Base-by-base conservation (phyloP, 306 rosid species). In the Cucurbita moschata region DNA sequence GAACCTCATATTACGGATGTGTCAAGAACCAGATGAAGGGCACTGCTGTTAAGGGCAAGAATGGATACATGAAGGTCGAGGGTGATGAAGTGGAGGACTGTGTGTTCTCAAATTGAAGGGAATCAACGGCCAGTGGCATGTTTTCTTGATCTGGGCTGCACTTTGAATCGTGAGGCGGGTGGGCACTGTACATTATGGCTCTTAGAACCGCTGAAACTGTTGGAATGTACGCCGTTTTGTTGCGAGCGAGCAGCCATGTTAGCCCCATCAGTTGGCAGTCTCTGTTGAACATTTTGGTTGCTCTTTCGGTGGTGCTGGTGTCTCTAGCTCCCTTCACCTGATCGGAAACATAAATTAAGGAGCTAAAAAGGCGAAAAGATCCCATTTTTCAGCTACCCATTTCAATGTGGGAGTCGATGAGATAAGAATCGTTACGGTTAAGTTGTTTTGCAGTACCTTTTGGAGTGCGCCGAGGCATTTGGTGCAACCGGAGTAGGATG, bases 121-220 rank as follows among this genome's bases (percentile, higher is more conserved):
- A 94, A 78, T 94, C 96, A 12, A 94, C 98, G 87, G 98, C 98
- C 55, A 94, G 83, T 0, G 98, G 98, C 98, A 94, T 90, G 95
- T 94, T 94, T 79, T 94, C 98, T 49, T 90, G 98, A 75, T 94
- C 98, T 3, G 98, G 98, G 77, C 97, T 90, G 75, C 98, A 94
- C 75, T 82, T 87, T 8, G 90, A 83, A 74, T 90, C 89, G 77
- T 78, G 98, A 0, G 90, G 87, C 7, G 87, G 96, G 30, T 90
- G 97, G 9, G 89, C 89, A 38, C 96, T 90, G 88, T 94, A 94
- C 98, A 94, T 86, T 35, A 94, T 87, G 19, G 98, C 98, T 21
- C 98, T 88, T 77, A 94, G n/a, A 39, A 89, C 97, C 1, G 98
- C 98, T 69, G 98, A 94, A 65, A 94, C 98, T 59, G 98, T 94